Conservation (phyloP, 2,329 filamentous ascomycete genomes). For the Diplodia sapinea region DNA sequence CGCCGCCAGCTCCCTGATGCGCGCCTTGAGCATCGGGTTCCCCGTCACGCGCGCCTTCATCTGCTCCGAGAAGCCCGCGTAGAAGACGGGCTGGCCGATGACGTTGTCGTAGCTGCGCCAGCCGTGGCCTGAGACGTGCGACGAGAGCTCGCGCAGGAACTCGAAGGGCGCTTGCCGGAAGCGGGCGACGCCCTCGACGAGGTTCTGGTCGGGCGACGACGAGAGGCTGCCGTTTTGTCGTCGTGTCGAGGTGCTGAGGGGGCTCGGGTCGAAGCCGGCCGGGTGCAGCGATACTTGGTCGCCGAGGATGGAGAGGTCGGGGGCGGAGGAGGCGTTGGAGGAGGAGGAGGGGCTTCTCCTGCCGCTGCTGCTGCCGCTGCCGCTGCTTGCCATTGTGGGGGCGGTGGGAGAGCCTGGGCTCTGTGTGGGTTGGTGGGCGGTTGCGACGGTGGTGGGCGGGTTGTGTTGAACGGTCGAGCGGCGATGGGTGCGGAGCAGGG, state of each 20-base stretch:
- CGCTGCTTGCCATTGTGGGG: conserved; percentile 12
- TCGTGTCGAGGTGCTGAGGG: no score
- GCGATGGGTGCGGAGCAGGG: background rate
- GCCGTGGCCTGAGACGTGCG: conserved; percentile 90
- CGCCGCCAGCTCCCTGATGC: conserved; percentile 78
- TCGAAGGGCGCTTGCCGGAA: conserved; percentile 76
- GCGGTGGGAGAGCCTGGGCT: background rate
- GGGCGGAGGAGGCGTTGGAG: conserved; percentile 41
- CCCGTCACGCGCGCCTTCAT: conserved; percentile 81
- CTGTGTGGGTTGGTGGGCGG: background rate
- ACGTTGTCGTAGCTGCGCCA: conserved; percentile 94
- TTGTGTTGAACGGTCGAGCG: no score
- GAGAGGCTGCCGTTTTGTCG: no score
- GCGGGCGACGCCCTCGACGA: conserved; percentile 83
- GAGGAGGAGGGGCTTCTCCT: conserved; percentile 32
- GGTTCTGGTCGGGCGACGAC: conserved; percentile 63
- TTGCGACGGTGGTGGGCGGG: background rate
- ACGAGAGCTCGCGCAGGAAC: conserved; percentile 90
- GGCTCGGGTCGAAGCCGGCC: conserved; percentile 46
- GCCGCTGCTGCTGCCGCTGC: background rate
- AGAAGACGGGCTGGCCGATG: conserved; percentile 92
- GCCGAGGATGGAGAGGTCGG: conserved; percentile 55
- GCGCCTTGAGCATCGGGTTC: conserved; percentile 74
- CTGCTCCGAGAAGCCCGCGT: conserved; percentile 86
- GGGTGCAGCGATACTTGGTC: conserved; percentile 54